phyloP scores from a whole-genome alignment of 805 yeast genomes.

The Spathaspora girioi region DNA sequence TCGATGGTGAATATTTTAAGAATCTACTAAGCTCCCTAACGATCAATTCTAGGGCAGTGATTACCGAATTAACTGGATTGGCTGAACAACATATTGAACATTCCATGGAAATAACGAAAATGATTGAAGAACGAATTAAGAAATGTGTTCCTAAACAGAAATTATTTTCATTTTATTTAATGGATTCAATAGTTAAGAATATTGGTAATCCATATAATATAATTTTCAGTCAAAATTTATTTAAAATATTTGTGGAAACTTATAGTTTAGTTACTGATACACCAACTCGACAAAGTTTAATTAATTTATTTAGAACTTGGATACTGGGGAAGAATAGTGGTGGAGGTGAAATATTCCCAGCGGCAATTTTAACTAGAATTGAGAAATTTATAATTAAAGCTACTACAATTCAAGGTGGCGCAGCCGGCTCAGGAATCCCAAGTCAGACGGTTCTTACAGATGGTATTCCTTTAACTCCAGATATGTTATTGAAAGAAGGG shows the following conservation, averaged over 20 bases:
- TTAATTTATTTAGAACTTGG: conserved; percentile 42
- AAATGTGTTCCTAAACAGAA: conserved; percentile 38
- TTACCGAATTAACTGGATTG: conserved; percentile 34
- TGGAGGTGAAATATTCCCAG: conserved; percentile 21
- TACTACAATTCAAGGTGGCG: conserved; percentile 16
- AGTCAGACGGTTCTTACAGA: neutral
- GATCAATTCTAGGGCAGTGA: conserved; percentile 34
- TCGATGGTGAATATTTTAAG: neutral
- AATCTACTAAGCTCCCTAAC: conserved; percentile 9
- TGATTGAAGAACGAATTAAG: conserved; percentile 32
- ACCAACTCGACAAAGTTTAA: conserved; percentile 34
- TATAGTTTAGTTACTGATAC: conserved; percentile 38
- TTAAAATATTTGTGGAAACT: conserved; percentile 33
- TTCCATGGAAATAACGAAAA: conserved; percentile 28
- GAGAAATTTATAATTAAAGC: conserved; percentile 39
- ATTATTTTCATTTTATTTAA: conserved; percentile 31
- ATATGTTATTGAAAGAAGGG: conserved; percentile 33
- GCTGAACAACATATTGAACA: conserved; percentile 32
- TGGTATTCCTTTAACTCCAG: conserved; percentile 18
- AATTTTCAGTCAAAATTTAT: conserved; percentile 31
- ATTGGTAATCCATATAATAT: conserved; percentile 42
- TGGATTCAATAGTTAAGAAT: conserved; percentile 41
- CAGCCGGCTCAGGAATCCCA: conserved; percentile 8
- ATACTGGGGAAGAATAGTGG: neutral
- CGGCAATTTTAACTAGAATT: conserved; percentile 23